Evolutionary conservation across 2,329 filamentous ascomycete genomes (phyloP).

Genomic region (Colletotrichum sp.): DNA sequence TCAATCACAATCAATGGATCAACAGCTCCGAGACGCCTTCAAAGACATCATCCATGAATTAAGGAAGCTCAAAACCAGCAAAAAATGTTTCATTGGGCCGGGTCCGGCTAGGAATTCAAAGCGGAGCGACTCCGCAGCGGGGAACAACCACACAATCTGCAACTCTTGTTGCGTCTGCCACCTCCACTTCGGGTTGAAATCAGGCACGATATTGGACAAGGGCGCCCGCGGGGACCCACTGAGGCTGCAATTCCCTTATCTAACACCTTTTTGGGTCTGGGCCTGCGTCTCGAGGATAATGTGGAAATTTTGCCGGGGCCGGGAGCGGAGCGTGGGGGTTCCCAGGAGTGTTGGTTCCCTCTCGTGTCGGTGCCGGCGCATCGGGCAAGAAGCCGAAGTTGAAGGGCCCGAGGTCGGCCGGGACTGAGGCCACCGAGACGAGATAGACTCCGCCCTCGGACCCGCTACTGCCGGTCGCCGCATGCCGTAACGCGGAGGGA

Average conservation of each 20-base stretch:
- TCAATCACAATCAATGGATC: not conserved
- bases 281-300: not conserved
- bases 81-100: not conserved
- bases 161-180: constrained; percentile 2
- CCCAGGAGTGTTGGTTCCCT: not conserved
- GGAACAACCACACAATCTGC: constrained; percentile 3
- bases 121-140: constrained; percentile 15
- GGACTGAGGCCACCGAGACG: not conserved
- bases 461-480: not conserved
- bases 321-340: constrained; percentile 1
- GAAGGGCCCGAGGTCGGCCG: constrained; percentile 10
- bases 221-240: not conserved
- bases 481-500: not conserved
- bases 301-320: not conserved
- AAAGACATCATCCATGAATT: not conserved
- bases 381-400: constrained; percentile 4
- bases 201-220: constrained; percentile 19
- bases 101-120: not conserved
- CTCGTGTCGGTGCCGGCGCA: not conserved
- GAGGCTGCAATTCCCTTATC: not conserved
- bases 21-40: not conserved
- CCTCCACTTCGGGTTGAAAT: constrained; percentile 18
- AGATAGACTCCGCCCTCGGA: not conserved
- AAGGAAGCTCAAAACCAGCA: not conserved
- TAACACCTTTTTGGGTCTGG: not conserved